Percentiles rank a stretch among this genome's conserved stretches.
phyloP scores from a whole-genome alignment of 1,284 basidiomycete species.

The Pisolithus thermaeus region DNA sequence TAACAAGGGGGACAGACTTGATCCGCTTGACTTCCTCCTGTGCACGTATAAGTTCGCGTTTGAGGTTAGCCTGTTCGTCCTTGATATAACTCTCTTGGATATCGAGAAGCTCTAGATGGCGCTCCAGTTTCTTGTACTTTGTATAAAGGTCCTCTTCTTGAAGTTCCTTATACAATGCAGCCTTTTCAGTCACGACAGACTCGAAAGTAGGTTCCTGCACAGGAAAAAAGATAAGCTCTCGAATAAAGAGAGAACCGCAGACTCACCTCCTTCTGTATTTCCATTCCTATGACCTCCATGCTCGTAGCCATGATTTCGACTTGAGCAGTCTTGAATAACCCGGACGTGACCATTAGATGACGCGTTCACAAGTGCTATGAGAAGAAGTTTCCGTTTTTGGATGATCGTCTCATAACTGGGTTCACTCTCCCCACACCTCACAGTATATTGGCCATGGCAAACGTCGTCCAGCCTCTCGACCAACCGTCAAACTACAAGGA shows the following conservation, averaged over 20 bases:
- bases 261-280: conserved; percentile 78
- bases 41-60: conserved; percentile 95
- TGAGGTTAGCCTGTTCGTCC: conserved; percentile 97
- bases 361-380: conserved; percentile 26
- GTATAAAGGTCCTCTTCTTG: conserved; percentile 93
- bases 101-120: conserved; percentile 90
- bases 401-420: neutral
- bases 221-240: neutral
- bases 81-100: conserved; percentile 99
- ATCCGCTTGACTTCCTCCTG: conserved; percentile 99
- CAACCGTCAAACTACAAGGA: conserved; percentile 95
- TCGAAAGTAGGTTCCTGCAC: conserved; percentile 86
- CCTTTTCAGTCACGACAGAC: conserved; percentile 83
- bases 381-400: conserved; percentile 22
- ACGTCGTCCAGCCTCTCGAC: conserved; percentile 81
- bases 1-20: conserved; percentile 98
- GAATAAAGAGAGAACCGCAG: neutral
- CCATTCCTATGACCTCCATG: conserved; percentile 82
- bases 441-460: conserved; percentile 57
- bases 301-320: conserved; percentile 16
- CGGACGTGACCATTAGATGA: conserved; percentile 37
- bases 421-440: neutral
- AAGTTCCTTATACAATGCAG: conserved; percentile 76
- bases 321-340: conserved; percentile 18
- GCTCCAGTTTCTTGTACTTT: conserved; percentile 91